Conservation (phyloP, 2,329 filamentous ascomycete species). For the Ophidiomyces ophidiicola region DNA sequence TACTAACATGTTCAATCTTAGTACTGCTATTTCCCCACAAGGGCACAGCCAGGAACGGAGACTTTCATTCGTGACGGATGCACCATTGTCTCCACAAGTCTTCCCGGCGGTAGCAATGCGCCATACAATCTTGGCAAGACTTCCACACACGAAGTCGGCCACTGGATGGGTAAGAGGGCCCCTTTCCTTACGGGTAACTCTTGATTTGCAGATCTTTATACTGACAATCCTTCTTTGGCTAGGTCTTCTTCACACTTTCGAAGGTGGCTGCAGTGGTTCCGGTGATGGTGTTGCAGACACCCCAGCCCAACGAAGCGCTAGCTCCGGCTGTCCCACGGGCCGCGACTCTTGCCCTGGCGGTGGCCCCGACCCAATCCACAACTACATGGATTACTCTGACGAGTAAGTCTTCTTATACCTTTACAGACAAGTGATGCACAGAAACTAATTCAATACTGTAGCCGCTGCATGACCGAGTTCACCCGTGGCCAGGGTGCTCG, state of each 20-base stretch:
- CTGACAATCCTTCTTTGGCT: neutral
- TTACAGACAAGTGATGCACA: neutral
- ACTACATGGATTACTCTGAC: conserved; percentile 26
- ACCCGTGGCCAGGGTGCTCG: conserved; percentile 20
- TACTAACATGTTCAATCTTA: neutral
- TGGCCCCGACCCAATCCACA: conserved; percentile 24
- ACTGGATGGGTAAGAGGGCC: conserved; percentile 21
- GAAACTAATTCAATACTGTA: conserved; percentile 8
- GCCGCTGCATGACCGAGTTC: conserved; percentile 20
- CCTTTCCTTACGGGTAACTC: neutral
- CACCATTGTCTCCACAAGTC: conserved; percentile 15
- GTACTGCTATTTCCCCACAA: conserved; percentile 15
- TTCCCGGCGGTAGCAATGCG: conserved; percentile 18
- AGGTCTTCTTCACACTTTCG: conserved; percentile 23
- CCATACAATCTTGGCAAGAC: conserved; percentile 21
- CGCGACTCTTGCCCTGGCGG: conserved; percentile 22
- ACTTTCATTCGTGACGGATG: conserved; percentile 20
- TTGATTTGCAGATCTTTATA: too few relatives aligned
- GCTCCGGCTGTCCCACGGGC: conserved; percentile 19
- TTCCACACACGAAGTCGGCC: conserved; percentile 24
- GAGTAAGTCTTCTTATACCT: conserved; percentile 14
- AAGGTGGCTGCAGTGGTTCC: conserved; percentile 20
- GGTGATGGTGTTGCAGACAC: conserved; percentile 23
- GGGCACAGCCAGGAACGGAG: conserved; percentile 13
- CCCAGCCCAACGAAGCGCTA: conserved; percentile 18